phyloP scores from a whole-genome alignment of 345 rosid species.

The Firmiana major region DNA sequence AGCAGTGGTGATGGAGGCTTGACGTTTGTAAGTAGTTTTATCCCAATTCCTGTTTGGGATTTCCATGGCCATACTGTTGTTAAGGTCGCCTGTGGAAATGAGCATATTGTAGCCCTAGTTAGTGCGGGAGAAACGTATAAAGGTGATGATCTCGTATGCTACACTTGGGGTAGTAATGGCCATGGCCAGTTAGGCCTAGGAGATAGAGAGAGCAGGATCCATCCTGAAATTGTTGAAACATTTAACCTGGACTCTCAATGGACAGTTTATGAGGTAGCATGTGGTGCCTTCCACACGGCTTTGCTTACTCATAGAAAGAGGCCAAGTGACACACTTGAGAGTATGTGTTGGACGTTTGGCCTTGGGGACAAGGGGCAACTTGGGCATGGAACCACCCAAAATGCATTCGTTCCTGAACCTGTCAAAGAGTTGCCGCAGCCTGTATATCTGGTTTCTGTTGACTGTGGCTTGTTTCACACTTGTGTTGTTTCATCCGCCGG shows the following conservation, averaged over 20 bases:
- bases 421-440: slow-evolving; percentile 57
- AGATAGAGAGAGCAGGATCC: slow-evolving; percentile 52
- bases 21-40: slow-evolving; percentile 44
- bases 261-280: slow-evolving; percentile 67
- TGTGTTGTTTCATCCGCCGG: slow-evolving; percentile 82
- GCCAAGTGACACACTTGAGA: slow-evolving; percentile 39
- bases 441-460: slow-evolving; percentile 57
- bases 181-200: slow-evolving; percentile 87
- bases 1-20: slow-evolving; percentile 31
- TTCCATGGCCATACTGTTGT: slow-evolving; percentile 71
- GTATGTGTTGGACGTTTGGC: slow-evolving; percentile 85
- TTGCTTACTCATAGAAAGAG: slow-evolving; percentile 59
- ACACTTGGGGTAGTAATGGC: slow-evolving; percentile 73
- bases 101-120: slow-evolving; percentile 76
- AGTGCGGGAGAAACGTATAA: slow-evolving; percentile 43
- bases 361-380: slow-evolving; percentile 90
- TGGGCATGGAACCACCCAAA: slow-evolving; percentile 76
- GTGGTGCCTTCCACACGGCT: slow-evolving; percentile 90
- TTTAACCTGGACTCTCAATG: slow-evolving; percentile 48
- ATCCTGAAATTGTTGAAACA: slow-evolving; percentile 54
- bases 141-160: slow-evolving; percentile 54
- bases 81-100: slow-evolving; percentile 91
- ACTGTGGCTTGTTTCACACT: slow-evolving; percentile 90
- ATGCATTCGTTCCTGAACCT: slow-evolving; percentile 54
- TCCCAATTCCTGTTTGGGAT: slow-evolving; percentile 54